These are phyloP conservation scores for Thelonectria blattea DNA, from an alignment of 2,329 filamentous ascomycete species.

Conservation along the genomic window DNA sequence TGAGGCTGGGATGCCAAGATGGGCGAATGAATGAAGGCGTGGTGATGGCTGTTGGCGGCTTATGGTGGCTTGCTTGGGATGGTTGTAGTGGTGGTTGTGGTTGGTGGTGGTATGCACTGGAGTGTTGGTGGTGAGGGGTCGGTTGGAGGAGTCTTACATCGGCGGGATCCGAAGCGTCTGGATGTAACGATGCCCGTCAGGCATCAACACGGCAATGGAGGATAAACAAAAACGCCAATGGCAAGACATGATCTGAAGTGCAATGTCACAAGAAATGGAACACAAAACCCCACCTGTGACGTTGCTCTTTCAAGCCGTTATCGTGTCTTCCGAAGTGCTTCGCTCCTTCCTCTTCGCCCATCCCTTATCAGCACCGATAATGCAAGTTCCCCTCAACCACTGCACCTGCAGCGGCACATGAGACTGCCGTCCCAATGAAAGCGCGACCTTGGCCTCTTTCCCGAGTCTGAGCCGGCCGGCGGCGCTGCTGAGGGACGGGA, in stretches of 20 bases:
- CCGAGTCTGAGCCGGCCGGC: background rate
- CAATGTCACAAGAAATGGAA: background rate
- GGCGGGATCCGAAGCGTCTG: background rate
- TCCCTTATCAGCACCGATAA: constrained; percentile 6
- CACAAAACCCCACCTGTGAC: background rate
- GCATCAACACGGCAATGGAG: background rate
- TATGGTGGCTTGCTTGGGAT: background rate
- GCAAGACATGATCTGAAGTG: background rate
- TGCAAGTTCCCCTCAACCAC: constrained; percentile 2
- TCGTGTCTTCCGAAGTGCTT: background rate
- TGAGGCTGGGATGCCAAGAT: background rate
- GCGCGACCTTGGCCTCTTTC: background rate
- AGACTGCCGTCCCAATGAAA: constrained; percentile 12
- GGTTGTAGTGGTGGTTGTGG: background rate
- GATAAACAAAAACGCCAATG: background rate
- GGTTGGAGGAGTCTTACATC: background rate
- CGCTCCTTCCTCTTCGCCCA: background rate
- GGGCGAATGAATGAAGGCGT: background rate
- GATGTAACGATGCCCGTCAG: background rate
- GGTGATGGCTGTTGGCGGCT: no score
- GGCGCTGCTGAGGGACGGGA: background rate
- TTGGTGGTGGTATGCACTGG: no score
- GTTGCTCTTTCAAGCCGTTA: background rate
- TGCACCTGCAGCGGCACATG: background rate
- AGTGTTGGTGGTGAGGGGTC: background rate